Percentiles rank a stretch among this genome's conserved stretches.
Conservation (phyloP, 371 early-diverging fungal species). For the Syncephalastrum sp. region DNA sequence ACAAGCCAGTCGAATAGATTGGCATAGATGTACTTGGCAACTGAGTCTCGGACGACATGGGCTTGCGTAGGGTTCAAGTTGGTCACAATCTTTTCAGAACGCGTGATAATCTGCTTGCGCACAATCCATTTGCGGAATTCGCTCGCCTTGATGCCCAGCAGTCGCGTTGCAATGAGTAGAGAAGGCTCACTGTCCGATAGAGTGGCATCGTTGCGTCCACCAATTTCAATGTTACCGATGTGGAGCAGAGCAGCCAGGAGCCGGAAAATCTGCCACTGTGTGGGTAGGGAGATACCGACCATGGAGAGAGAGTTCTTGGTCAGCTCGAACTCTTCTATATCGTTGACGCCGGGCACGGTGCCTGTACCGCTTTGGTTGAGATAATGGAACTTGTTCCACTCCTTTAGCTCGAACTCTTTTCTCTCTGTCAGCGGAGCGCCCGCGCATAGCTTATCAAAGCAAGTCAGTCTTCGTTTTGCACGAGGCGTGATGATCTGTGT, state of each 20-base stretch:
- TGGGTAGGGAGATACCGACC: conserved; percentile 80
- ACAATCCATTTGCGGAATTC: conserved; percentile 90
- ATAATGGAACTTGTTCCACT: conserved; percentile 83
- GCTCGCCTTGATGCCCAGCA: conserved; percentile 72
- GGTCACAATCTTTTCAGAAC: conserved; percentile 84
- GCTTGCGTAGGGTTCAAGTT: conserved; percentile 76
- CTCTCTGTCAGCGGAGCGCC: conserved; percentile 82
- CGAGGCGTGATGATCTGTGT: not conserved
- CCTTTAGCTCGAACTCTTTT: conserved; percentile 73
- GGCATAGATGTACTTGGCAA: conserved; percentile 93
- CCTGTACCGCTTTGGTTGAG: conserved; percentile 84
- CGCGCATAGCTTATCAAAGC: conserved; percentile 68
- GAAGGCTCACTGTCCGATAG: conserved; percentile 71
- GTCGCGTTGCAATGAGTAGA: conserved; percentile 57
- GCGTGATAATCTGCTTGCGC: conserved; percentile 84
- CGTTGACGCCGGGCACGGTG: conserved; percentile 86
- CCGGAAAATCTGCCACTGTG: conserved; percentile 90
- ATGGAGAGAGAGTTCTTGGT: conserved; percentile 84
- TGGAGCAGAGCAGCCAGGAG: conserved; percentile 90
- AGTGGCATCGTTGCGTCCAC: conserved; percentile 69
- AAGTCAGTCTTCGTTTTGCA: not conserved
- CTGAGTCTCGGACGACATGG: conserved; percentile 83
- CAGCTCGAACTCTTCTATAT: conserved; percentile 85
- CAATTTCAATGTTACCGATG: conserved; percentile 89
- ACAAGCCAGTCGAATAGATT: conserved; percentile 95